Evolutionary conservation across 768 basidiomycete species (phyloP), one percentile per base, ranked within the genome.

Genomic region (Suillus discolor): DNA sequence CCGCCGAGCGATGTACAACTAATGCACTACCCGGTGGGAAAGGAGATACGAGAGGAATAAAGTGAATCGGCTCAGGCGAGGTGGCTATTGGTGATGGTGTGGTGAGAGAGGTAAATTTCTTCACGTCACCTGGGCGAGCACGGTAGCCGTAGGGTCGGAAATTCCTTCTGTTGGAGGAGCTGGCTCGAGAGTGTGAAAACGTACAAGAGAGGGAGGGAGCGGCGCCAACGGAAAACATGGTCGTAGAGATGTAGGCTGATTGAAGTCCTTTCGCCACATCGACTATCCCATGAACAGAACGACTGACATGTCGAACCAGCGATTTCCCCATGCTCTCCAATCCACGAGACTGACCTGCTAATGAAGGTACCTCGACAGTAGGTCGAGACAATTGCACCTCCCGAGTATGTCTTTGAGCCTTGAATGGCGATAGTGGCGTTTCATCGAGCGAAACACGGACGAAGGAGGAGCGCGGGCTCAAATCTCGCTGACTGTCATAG

Each of bases 181-280:
- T 13, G 13, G 31, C 41, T 61, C 9, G 65, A 59, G 64, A 70
- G 60, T 68, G 77, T 73, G 68, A 54, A 34, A 63, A 42, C 62
- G 34, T 72, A 61, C 59, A 65, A 62, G 65, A 39, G 69, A 70
- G 67, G 70, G 79, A 65, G 55, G 74, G 63, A 28, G 59, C 12
- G 3, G 18, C 25, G 53, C 72, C 78, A 63, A 81, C 79, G 36
- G 81, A 74, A 73, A 85, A 85, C 72, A 84, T 75, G 6, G 87
- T 82, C 39, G 85, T 84, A 54, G 79, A 76, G 66, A 89, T 81
- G 68, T 88, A 89, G 42, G 83, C 85, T 23, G 78, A 79, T 73
- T 90, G 88, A 69, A 90, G 78, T 13, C 83, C 83, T 65, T 81
- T 82, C 8, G 87, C 89, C 0, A 84, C 76, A 70, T 82, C 83